Base-by-base conservation (phyloP, 2,329 filamentous ascomycete species). In the Ophiostoma perfectum region DNA sequence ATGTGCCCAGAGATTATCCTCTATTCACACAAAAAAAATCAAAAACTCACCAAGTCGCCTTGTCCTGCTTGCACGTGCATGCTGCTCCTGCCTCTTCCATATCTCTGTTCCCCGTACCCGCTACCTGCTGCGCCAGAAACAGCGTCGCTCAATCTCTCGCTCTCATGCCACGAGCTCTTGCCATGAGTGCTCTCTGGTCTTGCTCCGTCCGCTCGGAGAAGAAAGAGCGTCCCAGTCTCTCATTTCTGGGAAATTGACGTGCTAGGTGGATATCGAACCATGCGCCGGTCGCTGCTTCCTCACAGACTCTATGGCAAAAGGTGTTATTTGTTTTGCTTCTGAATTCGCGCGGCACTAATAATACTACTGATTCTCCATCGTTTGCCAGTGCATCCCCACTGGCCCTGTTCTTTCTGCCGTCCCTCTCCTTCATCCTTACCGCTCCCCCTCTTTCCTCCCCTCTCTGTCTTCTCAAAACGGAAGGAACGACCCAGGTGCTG, bases 401-500 rank as follows among this genome's bases (percentile, higher is more conserved):
- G 9, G 11, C 49, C 49, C 18, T 55, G 18, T 36, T 4, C n/a
- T 55, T 12, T 18, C 27, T 27, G 27, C n/a, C 18, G n/a, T 27
- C n/a, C 9, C 14, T 7, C 3, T 27, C n/a, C 11, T 60, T 2
- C 55, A 18, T 49, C 27, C 36, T 60, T 8, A 14, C 27, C 27
- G 5, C 55, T 38, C 38, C 27, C 11, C 27, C 55, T 60, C n/a
- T 38, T 60, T 38, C 55, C 9, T 38, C 2, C 27, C 27, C 27
- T 27, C 27, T 27, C 27, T 27, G 27, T 12, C 7, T 39, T 5
- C 5, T 16, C 9, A 16, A 16, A 38, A 60, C 14, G 55, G 55
- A 60, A 60, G n/a, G 55, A 60, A 38, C 55, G 55, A 60, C 55
- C 55, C 18, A n/a, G 55, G 27, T 14, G 55, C 9, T 27, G 55